phyloP scores from a whole-genome alignment of 768 basidiomycete genomes.

The Cyclocybe cylindracea region DNA sequence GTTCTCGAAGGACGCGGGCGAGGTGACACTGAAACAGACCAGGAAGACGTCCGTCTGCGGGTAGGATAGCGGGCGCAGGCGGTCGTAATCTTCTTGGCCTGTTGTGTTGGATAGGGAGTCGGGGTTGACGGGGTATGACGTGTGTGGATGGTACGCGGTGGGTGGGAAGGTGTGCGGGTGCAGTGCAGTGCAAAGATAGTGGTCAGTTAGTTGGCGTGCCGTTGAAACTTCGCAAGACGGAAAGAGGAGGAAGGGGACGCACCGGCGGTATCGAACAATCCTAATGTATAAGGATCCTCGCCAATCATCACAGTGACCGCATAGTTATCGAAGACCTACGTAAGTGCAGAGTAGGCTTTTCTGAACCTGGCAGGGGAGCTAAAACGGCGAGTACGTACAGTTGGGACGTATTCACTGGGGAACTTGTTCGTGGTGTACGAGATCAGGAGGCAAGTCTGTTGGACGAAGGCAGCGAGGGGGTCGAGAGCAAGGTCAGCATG shows the following conservation, averaged over 20 bases:
- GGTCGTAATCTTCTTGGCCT: constrained; percentile 99
- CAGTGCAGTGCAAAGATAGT: constrained; percentile 1
- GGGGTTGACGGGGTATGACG: constrained; percentile 7
- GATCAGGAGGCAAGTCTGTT: constrained; percentile 93
- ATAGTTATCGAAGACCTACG: constrained; percentile 92
- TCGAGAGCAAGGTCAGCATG: constrained; percentile 3
- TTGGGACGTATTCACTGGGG: constrained; percentile 98
- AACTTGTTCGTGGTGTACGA: constrained; percentile 99
- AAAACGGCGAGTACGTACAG: constrained; percentile 58
- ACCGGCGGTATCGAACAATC: constrained; percentile 99
- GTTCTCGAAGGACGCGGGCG: constrained; percentile 98
- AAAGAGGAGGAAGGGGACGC: constrained; percentile 31
- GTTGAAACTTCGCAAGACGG: not conserved
- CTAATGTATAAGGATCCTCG: constrained; percentile 98
- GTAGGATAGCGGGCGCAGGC: constrained; percentile 97
- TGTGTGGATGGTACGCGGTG: not conserved
- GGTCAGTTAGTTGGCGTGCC: not conserved
- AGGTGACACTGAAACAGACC: constrained; percentile 99
- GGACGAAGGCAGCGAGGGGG: not conserved
- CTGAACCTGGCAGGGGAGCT: constrained; percentile 19
- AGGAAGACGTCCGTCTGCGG: constrained; percentile 99
- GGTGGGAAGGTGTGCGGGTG: not conserved
- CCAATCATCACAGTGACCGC: constrained; percentile 99
- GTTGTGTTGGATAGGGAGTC: constrained; percentile 6
- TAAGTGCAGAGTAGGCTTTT: constrained; percentile 15